Percentiles rank a stretch among this genome's conserved stretches.
Conservation (phyloP, 176 grass and related monocot genomes). For the Urochloa ruziziensis region DNA sequence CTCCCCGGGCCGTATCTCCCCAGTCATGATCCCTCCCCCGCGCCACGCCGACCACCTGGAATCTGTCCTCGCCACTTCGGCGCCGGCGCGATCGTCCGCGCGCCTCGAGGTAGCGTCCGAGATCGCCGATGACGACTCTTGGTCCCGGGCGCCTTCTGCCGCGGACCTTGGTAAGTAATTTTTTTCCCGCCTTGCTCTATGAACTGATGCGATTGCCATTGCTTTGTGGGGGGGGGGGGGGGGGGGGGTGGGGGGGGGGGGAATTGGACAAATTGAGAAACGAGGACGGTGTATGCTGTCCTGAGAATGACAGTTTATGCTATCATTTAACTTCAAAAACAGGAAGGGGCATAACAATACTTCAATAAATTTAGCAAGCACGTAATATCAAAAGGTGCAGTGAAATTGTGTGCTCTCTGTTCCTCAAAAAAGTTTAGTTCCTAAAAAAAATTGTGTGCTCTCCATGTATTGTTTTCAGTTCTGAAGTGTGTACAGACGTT, state of each 20-base stretch:
- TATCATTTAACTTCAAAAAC: neutral
- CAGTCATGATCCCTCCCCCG: constrained; percentile 85
- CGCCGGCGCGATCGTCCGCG: constrained; percentile 15
- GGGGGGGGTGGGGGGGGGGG: too few relatives aligned
- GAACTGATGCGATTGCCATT: neutral
- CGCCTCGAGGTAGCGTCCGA: constrained; percentile 35
- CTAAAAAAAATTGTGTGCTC: neutral
- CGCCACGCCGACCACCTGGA: constrained; percentile 53
- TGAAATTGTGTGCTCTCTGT: too few relatives aligned
- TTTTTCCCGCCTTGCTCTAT: neutral
- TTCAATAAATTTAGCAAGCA: neutral
- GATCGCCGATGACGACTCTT: constrained; percentile 35
- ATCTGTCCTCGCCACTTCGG: constrained; percentile 38
- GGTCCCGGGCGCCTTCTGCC: constrained; percentile 41
- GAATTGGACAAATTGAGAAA: neutral
- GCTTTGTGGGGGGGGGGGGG: too few relatives aligned
- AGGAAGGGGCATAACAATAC: neutral
- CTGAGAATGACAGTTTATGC: neutral
- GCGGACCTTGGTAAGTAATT: constrained; percentile 37
- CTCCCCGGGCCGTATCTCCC: constrained; percentile 54
- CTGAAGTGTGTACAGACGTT: neutral
- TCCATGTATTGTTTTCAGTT: neutral
- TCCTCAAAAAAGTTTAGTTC: too few relatives aligned
- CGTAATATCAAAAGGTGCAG: neutral
- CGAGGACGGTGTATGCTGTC: neutral